phyloP scores from a whole-genome alignment of 2,329 filamentous ascomycete genomes.

The Zasmidium cellare region DNA sequence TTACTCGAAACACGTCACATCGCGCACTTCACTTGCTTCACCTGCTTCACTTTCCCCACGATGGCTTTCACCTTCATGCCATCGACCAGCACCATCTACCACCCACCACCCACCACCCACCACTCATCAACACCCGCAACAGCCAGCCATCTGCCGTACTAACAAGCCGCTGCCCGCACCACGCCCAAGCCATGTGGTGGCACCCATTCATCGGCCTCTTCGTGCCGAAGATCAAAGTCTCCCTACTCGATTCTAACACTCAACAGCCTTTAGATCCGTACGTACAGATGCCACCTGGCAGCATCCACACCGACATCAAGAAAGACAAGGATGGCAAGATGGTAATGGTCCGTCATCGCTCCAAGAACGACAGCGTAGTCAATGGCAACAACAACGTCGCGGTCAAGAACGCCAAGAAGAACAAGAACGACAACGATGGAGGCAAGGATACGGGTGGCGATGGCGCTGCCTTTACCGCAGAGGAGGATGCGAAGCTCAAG shows the following conservation, averaged over 20 bases:
- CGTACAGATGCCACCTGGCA: background rate
- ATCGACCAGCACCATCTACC: background rate
- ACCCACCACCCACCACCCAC: background rate
- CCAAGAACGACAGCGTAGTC: background rate
- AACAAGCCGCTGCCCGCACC: background rate
- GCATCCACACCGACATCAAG: constrained; percentile 28
- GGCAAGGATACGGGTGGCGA: constrained; percentile 4
- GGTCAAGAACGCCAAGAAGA: constrained; percentile 30
- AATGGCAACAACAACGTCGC: background rate
- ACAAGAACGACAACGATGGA: background rate
- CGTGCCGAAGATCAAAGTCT: constrained; percentile 18
- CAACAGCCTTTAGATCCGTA: constrained; percentile 25
- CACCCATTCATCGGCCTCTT: constrained; percentile 15
- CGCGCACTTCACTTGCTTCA: background rate
- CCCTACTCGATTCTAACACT: constrained; percentile 31
- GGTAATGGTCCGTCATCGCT: constrained; percentile 28
- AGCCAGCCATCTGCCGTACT: background rate
- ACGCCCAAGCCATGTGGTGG: constrained; percentile 6
- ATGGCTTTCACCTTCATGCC: background rate
- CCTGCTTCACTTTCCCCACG: no score
- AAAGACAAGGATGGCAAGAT: constrained; percentile 27
- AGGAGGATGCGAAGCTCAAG: constrained; percentile 42
- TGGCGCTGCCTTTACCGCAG: constrained; percentile 28
- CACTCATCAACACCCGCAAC: background rate
- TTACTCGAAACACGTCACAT: no score